phyloP scores from a whole-genome alignment of 352 stramenopile species.

The Globisporangium cederbergense region DNA sequence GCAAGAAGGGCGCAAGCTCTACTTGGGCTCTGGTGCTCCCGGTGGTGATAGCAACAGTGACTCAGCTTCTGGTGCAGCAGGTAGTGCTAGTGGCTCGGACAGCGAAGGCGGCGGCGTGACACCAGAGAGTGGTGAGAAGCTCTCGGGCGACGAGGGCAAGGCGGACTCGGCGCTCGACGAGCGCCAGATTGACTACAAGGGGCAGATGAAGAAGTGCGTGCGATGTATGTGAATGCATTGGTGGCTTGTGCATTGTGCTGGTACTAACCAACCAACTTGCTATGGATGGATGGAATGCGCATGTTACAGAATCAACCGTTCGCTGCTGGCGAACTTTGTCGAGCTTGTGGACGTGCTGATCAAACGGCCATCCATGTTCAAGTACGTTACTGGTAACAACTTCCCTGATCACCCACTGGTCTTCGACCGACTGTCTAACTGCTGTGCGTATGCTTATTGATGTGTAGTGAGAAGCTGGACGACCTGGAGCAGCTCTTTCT shows the following conservation, averaged over 20 bases:
- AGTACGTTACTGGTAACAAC: slow-evolving; percentile 35
- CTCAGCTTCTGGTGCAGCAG: background rate
- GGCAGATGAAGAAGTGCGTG: slow-evolving; percentile 74
- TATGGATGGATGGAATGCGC: too few relatives aligned
- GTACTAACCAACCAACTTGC: too few relatives aligned
- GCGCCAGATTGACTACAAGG: slow-evolving; percentile 56
- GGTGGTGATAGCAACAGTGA: background rate
- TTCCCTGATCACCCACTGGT: too few relatives aligned
- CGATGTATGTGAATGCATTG: background rate
- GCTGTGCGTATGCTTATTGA: background rate
- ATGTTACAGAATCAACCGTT: slow-evolving; percentile 63
- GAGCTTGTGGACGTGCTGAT: slow-evolving; percentile 83
- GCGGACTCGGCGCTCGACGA: slow-evolving; percentile 5
- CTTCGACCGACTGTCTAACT: too few relatives aligned
- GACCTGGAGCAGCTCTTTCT: slow-evolving; percentile 85
- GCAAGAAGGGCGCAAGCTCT: slow-evolving; percentile 60
- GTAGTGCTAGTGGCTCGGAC: background rate
- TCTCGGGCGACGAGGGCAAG: slow-evolving; percentile 14
- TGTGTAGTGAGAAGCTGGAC: slow-evolving; percentile 70
- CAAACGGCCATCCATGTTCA: slow-evolving; percentile 74
- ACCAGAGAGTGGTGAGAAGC: slow-evolving; percentile 10
- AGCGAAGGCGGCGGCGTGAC: background rate
- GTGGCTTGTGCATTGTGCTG: background rate
- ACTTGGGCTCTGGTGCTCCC: slow-evolving; percentile 16
- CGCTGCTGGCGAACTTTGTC: slow-evolving; percentile 80